Evolutionary conservation across 257 asterid species (phyloP), one percentile per base, ranked within the genome.

Genomic region (Coffea canephora): DNA sequence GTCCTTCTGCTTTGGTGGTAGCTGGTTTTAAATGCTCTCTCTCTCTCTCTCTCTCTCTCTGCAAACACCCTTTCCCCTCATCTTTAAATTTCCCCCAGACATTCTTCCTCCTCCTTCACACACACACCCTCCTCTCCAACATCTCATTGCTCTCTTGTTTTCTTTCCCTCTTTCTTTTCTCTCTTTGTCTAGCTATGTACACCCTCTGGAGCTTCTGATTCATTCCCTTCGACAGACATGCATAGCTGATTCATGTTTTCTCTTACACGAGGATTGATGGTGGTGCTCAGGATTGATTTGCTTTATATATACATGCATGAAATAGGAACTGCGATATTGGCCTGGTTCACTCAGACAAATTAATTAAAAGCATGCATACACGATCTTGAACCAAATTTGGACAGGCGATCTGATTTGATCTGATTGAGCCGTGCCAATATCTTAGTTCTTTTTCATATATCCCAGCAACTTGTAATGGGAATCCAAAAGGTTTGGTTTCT

Each of bases 361-460:
- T 43, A 31, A 31, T 31, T 31, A 31, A 41, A 41, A 8, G 3
- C 34, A 39, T 39, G 43, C 43, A 39, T 21, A 41, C 9, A 8
- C 45, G 39, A 50, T 19, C 25, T 45, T 39, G 27, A 48, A 50
- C n/a, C 27, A 9, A n/a, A 4, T 25, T 19, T 27, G 15, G 27
- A 3, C 21, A 23, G 21, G 21, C 10, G 27, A 8, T 71, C 46
- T 62, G 61, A 13, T 77, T 76, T 70, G 71, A 52, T 79, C 61
- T 86, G 89, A 88, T 86, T 88, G 91, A 88, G 91, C 91, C 89
- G 89, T 78, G 88, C 84, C 91, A 88, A 86, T 88, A 85, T 88
- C 88, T 64, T 46, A 80, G 82, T 82, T 84, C 87, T 55, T 55
- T 82, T 88, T 88, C 88, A 80, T 84, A 71, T 72, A 73, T 66